phyloP scores from a whole-genome alignment of 192 early-diverging fungal species.

The Paraglomus occultum region DNA sequence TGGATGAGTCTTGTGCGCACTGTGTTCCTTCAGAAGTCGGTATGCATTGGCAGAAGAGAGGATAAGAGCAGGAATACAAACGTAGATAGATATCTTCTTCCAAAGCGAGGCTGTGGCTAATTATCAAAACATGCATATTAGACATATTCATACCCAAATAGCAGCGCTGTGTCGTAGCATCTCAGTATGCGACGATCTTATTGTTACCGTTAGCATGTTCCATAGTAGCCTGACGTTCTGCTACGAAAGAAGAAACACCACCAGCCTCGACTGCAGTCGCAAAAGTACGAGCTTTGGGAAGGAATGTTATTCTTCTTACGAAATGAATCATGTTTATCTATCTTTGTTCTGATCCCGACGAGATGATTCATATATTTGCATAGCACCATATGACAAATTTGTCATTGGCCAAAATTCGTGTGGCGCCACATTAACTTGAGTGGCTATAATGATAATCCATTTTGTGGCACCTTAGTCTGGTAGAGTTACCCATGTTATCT shows the following conservation, averaged over 20 bases:
- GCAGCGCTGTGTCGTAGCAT: neutral
- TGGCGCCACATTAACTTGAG: no score
- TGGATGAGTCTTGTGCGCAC: constrained; percentile 39
- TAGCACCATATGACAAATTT: no score
- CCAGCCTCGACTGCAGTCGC: neutral
- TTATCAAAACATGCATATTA: neutral
- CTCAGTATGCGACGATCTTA: neutral
- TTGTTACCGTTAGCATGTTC: constrained; percentile 23
- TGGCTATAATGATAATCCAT: no score
- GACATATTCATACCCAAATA: neutral
- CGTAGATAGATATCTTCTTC: constrained; percentile 45
- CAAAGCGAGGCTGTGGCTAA: constrained; percentile 40
- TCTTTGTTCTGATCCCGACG: no score
- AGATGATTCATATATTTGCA: no score
- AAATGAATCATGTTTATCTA: no score
- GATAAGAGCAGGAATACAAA: constrained; percentile 36
- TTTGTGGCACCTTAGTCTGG: no score
- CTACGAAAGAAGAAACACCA: neutral
- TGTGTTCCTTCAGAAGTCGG: constrained; percentile 40
- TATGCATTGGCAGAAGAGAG: constrained; percentile 38
- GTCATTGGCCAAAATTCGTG: no score
- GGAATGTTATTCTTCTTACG: no score
- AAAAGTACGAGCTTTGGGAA: constrained; percentile 2
- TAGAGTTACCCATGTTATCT: no score
- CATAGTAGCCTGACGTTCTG: neutral